Base-by-base conservation (phyloP, 176 grass and related monocot species). In the Olyra latifolia region DNA sequence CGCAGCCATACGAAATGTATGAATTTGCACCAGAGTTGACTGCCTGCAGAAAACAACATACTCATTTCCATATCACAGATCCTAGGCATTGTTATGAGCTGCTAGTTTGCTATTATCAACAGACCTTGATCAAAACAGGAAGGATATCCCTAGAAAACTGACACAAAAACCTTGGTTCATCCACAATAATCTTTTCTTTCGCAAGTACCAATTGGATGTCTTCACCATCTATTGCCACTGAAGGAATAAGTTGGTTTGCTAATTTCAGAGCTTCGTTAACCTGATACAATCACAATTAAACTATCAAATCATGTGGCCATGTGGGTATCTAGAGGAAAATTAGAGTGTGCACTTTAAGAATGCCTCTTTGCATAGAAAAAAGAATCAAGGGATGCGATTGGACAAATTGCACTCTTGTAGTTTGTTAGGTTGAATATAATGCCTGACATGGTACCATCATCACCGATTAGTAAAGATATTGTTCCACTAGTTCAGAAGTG, bases 1-100 rank as follows among this genome's bases (percentile, higher is more conserved):
- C 78, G 83, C 92, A 99, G 10, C 84, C 92, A 87, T 91, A 99
- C 56, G 88, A 95, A 83, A 93, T 83, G 57, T 80, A 88, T 2
- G 85, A 61, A 86, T 99, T 99, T 83, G 96, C 90, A 76, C 96
- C 92, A 88, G 88, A 89, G 68, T 99, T 91, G 24, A 99, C 96
- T 22, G 84, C 84, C 96, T 99, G 86, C 71, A 81, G 30, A 85
- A 72, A 53, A 74, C 22, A 85, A 67, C 66, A 86, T 59, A 52
- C 28, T 84, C 81, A 77, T 14, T 79, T 80, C 46, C 59, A 82
- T 66, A 85, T 75, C 63, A 83, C 35, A 80, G 63, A 84, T 66
- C 48, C 65, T 25, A 77, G 58, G 52, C 28, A 76, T 45, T 32
- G 39, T 30, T 74, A 67, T 52, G 60, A 83, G 17, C 27, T 72